Conservation (phyloP, 2,329 filamentous ascomycete species). For the Didymella lethalis region DNA sequence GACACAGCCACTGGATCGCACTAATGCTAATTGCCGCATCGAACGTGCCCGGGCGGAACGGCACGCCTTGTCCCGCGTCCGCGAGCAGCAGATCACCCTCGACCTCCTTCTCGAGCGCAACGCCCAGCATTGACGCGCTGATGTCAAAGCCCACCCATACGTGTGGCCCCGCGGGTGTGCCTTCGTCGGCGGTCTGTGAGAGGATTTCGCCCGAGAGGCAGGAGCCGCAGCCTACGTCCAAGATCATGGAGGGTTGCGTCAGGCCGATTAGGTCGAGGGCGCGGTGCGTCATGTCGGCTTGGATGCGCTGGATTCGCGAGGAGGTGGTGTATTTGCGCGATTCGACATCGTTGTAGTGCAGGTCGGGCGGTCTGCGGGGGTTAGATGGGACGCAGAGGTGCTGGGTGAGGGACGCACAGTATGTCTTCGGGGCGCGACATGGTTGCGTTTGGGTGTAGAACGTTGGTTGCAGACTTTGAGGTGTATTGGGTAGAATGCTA, state of each 20-base stretch:
- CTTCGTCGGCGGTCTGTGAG: conserved; percentile 70
- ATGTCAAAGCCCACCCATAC: conserved; percentile 98
- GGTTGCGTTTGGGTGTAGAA: conserved; percentile 48
- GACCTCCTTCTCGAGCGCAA: conserved; percentile 88
- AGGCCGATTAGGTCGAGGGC: conserved; percentile 92
- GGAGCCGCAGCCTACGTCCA: conserved; percentile 96
- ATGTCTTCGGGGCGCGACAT: conserved; percentile 99
- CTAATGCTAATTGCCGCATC: conserved; percentile 95
- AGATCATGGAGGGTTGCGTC: conserved; percentile 79
- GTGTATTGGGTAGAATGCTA: neutral
- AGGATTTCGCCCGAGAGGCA: conserved; percentile 95
- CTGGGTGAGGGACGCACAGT: conserved; percentile 65
- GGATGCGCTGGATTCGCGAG: conserved; percentile 93
- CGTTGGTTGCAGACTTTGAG: neutral
- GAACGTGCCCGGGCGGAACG: conserved; percentile 90
- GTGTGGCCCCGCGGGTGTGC: conserved; percentile 77
- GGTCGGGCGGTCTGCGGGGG: conserved; percentile 78
- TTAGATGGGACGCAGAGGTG: conserved; percentile 20
- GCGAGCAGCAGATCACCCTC: conserved; percentile 94
- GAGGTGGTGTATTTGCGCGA: conserved; percentile 97
- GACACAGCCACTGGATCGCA: conserved; percentile 98
- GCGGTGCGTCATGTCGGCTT: conserved; percentile 91
- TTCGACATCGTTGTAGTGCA: conserved; percentile 96
- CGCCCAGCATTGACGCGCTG: conserved; percentile 92
- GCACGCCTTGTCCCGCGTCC: conserved; percentile 94